Evolutionary conservation across 495 filamentous ascomycete genomes (phyloP).

Genomic region (Sabuloglossum arenarium): DNA sequence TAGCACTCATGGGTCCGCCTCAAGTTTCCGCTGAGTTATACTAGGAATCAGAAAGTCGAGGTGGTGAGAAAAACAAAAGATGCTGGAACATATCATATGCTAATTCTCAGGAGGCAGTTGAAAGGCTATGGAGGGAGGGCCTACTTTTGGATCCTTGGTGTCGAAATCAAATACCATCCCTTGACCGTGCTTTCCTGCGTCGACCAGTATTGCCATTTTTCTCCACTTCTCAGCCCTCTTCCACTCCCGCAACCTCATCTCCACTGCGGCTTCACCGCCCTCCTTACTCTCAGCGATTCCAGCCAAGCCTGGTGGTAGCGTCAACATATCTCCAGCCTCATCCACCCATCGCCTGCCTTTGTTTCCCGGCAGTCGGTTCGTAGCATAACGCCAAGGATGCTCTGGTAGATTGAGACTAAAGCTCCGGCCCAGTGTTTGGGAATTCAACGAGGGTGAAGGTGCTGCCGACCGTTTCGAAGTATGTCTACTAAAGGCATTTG

Average conservation of each 20-base stretch:
- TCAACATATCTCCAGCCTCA: constrained; percentile 81
- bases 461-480: constrained; percentile 10
- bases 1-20: neutral
- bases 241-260: constrained; percentile 58
- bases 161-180: constrained; percentile 89
- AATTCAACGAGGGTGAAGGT: constrained; percentile 11
- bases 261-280: constrained; percentile 31
- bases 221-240: constrained; percentile 84
- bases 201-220: constrained; percentile 69
- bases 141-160: constrained; percentile 45
- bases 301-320: constrained; percentile 44
- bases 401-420: constrained; percentile 16
- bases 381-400: constrained; percentile 35
- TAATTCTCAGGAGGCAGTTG: too few relatives aligned
- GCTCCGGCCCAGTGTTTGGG: neutral
- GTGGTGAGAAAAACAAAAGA: neutral
- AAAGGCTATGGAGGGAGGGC: neutral
- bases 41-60: too few relatives aligned
- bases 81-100: neutral
- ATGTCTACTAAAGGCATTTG: neutral
- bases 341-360: constrained; percentile 53
- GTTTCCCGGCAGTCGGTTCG: constrained; percentile 60
- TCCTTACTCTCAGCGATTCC: constrained; percentile 39
- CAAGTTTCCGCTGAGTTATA: too few relatives aligned
- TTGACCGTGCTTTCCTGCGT: constrained; percentile 32